These are phyloP conservation scores for Capsicum baccatum DNA, from an alignment of 257 asterid genomes.

Conservation along the genomic window DNA sequence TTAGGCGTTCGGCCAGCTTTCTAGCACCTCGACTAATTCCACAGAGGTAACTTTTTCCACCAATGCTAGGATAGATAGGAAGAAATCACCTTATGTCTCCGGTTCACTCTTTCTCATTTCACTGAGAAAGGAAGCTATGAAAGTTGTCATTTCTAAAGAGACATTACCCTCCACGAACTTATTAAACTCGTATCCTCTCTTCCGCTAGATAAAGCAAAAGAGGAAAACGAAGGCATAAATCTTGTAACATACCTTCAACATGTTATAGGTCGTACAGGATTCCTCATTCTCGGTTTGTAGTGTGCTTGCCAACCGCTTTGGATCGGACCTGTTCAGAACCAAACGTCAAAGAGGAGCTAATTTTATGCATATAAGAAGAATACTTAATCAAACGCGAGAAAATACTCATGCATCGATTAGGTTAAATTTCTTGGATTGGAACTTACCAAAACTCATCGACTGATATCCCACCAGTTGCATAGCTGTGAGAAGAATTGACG, in stretches of 20 bases:
- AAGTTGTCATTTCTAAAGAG: not conserved
- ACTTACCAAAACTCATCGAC: conserved; percentile 71
- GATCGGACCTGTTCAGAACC: conserved; percentile 58
- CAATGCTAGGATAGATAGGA: no score
- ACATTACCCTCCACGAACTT: not conserved
- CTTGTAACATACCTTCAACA: conserved; percentile 71
- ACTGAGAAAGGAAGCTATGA: not conserved
- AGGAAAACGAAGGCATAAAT: not conserved
- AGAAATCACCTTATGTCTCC: not conserved
- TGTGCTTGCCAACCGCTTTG: conserved; percentile 69
- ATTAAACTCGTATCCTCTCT: no score
- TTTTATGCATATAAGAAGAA: not conserved
- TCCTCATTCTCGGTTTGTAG: conserved; percentile 76
- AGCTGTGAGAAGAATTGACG: conserved; percentile 84
- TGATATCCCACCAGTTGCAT: conserved; percentile 98
- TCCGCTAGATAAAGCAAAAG: not conserved
- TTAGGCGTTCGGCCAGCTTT: no score
- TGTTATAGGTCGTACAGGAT: conserved; percentile 92
- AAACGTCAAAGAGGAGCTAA: not conserved
- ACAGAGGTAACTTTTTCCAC: no score
- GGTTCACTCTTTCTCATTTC: not conserved
- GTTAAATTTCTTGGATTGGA: not conserved
- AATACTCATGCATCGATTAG: not conserved
- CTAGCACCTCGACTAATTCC: no score
- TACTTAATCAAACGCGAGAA: not conserved